Percentiles rank a stretch among this genome's conserved stretches.
phyloP scores from a whole-genome alignment of 257 asterid species.

The Forsythia suspensa region DNA sequence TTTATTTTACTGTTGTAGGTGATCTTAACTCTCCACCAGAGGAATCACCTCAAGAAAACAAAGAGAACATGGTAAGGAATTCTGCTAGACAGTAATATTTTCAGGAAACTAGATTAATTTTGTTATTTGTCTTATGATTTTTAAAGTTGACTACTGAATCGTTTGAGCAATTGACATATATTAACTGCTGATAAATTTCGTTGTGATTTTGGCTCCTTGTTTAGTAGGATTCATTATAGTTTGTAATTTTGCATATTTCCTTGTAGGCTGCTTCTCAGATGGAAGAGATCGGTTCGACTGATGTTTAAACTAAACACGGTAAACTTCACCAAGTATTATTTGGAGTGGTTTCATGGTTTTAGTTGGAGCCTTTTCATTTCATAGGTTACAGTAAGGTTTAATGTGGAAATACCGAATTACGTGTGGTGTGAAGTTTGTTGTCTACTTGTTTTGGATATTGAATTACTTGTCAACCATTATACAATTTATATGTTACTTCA shows the following conservation, averaged over 20 bases:
- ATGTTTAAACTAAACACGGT: constrained; percentile 30
- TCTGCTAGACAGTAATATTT: background rate
- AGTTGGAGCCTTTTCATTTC: constrained; percentile 33
- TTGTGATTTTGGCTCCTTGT: background rate
- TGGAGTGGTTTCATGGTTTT: constrained; percentile 32
- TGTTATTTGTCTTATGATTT: background rate
- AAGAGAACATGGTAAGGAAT: constrained; percentile 72
- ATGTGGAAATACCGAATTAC: background rate
- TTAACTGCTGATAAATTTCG: no score
- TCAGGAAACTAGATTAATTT: background rate
- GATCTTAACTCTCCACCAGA: constrained; percentile 39
- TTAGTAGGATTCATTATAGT: background rate
- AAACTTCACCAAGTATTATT: background rate
- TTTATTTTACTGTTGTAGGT: constrained; percentile 37
- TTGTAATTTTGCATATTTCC: background rate
- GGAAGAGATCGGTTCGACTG: constrained; percentile 39
- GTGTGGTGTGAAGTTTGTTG: constrained; percentile 32
- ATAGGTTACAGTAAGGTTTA: constrained; percentile 34
- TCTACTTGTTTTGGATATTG: background rate
- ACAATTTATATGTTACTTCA: background rate
- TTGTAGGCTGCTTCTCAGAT: constrained; percentile 44
- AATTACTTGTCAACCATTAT: background rate
- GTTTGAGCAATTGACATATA: no score
- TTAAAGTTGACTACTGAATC: no score
- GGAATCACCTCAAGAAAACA: constrained; percentile 59